Evolutionary conservation across 768 basidiomycete genomes (phyloP).

Genomic region (Tylopilus subfusipes): DNA sequence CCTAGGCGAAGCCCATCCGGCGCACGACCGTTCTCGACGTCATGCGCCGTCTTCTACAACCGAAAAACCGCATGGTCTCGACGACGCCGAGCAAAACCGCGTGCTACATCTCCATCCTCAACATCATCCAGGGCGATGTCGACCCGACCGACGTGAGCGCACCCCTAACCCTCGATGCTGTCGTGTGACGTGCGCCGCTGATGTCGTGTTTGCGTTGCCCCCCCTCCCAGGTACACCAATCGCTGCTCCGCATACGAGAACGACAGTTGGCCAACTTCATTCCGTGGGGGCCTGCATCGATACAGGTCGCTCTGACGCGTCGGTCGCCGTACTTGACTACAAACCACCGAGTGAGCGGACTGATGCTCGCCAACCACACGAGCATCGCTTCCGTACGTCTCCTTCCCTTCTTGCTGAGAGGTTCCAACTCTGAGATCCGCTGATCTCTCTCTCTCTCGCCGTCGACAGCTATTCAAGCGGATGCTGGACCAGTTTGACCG

Average conservation of each 20-base stretch:
- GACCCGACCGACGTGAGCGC: conserved; percentile 89
- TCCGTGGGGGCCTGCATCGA: conserved; percentile 98
- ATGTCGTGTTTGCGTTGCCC: too few relatives aligned
- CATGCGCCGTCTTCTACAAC: conserved; percentile 95
- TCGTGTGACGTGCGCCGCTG: too few relatives aligned
- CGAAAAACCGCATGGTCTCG: conserved; percentile 97
- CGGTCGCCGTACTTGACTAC: conserved; percentile 84
- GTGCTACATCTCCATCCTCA: conserved; percentile 96
- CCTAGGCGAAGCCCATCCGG: conserved; percentile 88
- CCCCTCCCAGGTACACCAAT: conserved; percentile 82
- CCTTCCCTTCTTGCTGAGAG: background rate
- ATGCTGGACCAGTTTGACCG: conserved; percentile 95
- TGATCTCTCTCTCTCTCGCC: too few relatives aligned
- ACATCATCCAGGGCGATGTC: conserved; percentile 98
- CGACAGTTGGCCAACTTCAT: conserved; percentile 96
- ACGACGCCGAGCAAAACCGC: conserved; percentile 88
- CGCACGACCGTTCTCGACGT: conserved; percentile 97
- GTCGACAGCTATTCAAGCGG: conserved; percentile 80
- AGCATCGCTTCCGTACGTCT: conserved; percentile 85
- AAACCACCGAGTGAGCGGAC: conserved; percentile 91
- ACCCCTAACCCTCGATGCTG: too few relatives aligned
- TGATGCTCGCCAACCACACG: conserved; percentile 99
- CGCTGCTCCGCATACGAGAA: conserved; percentile 92
- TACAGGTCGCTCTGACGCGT: conserved; percentile 93
- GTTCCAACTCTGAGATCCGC: too few relatives aligned